Conservation (phyloP, 495 filamentous ascomycete species). For the Trichoderma gamsii region DNA sequence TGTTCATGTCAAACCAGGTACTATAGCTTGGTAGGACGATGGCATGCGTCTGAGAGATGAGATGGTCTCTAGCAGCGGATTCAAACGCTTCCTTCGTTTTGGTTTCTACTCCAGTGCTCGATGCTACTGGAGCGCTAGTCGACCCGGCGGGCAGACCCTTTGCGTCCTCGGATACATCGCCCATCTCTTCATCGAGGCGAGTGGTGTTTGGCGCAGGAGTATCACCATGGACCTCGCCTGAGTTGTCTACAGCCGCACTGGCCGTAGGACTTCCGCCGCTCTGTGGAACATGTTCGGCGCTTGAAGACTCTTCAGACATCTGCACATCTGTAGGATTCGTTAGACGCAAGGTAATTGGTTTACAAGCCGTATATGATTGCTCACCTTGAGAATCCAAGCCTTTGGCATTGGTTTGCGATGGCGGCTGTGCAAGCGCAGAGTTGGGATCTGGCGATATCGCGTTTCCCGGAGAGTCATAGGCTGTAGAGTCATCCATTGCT, state of each 20-base stretch:
- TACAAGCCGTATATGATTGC: background rate
- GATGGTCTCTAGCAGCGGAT: slow-evolving; percentile 77
- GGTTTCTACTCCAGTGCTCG: slow-evolving; percentile 34
- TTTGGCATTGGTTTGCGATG: slow-evolving; percentile 35
- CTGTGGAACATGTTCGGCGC: slow-evolving; percentile 46
- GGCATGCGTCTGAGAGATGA: slow-evolving; percentile 84
- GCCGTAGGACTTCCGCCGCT: slow-evolving; percentile 47
- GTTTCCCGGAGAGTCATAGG: slow-evolving; percentile 48
- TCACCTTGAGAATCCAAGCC: slow-evolving; percentile 31
- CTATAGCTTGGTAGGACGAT: slow-evolving; percentile 96
- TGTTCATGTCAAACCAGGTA: slow-evolving; percentile 97
- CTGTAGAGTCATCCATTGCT: slow-evolving; percentile 51
- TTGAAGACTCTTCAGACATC: slow-evolving; percentile 44
- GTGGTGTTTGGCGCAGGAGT: slow-evolving; percentile 65
- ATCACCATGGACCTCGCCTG: slow-evolving; percentile 75
- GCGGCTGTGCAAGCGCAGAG: slow-evolving; percentile 46
- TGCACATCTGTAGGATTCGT: slow-evolving; percentile 39
- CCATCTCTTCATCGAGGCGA: slow-evolving; percentile 73
- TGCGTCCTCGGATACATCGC: slow-evolving; percentile 54
- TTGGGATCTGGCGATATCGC: slow-evolving; percentile 45
- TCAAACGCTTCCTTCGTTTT: slow-evolving; percentile 77
- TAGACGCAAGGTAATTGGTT: background rate
- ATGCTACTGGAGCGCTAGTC: slow-evolving; percentile 34
- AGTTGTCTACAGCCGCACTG: slow-evolving; percentile 65
- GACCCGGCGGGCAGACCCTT: slow-evolving; percentile 50